phyloP scores from a whole-genome alignment of 2,329 filamentous ascomycete genomes.

The Colletotrichum neosansevieriae region DNA sequence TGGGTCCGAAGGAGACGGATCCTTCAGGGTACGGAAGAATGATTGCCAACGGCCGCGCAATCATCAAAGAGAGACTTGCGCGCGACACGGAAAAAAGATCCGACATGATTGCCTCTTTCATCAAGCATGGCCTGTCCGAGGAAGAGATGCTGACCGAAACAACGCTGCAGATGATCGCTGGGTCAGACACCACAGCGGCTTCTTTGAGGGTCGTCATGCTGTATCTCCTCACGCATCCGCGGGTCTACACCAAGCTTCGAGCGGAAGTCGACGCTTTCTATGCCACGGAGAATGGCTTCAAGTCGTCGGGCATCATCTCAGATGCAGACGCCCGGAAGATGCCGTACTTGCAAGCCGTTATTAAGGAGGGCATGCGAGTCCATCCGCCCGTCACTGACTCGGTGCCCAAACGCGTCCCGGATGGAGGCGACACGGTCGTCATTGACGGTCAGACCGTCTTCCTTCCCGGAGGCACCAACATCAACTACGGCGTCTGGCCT shows the following conservation, averaged over 20 bases:
- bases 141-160: conserved; percentile 49
- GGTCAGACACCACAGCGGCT: conserved; percentile 51
- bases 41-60: conserved; percentile 42
- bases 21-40: conserved; percentile 35
- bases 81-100: conserved; percentile 31
- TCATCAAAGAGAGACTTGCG: conserved; percentile 20
- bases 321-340: conserved; percentile 62
- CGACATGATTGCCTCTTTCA: conserved; percentile 50
- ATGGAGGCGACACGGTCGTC: conserved; percentile 44
- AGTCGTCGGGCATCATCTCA: conserved; percentile 42
- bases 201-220: conserved; percentile 60
- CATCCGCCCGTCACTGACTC: conserved; percentile 59
- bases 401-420: conserved; percentile 52
- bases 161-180: conserved; percentile 47
- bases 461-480: conserved; percentile 44
- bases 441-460: conserved; percentile 48
- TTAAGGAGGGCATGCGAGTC: conserved; percentile 68
- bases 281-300: conserved; percentile 37
- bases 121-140: conserved; percentile 53
- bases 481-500: conserved; percentile 33
- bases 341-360: conserved; percentile 67
- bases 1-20: conserved; percentile 40
- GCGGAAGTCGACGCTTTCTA: conserved; percentile 58
- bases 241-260: conserved; percentile 59
- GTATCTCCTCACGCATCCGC: conserved; percentile 62